Evolutionary conservation across 2,329 filamentous ascomycete species (phyloP), one percentile per base, ranked within the genome.

Genomic region (Cercospora sesami): DNA sequence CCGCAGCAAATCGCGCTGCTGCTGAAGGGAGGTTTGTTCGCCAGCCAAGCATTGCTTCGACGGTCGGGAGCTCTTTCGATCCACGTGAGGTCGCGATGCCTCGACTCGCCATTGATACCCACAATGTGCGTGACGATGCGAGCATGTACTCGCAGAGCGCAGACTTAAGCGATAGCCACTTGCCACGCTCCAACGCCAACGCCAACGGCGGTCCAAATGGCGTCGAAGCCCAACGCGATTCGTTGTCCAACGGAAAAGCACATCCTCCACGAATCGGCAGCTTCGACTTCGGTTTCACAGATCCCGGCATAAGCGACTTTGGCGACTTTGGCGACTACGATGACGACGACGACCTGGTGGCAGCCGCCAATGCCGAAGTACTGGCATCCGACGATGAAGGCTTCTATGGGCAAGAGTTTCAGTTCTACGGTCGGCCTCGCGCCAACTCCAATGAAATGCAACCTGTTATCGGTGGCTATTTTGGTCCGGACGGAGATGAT

Each of bases 401-500:
- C 0, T 96, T 95, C 82, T 99, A 99, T 76, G 95, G 95, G 0
- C 90, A 93, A 73, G 95, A 99, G 78, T 99, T 99, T 76, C 94
- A 93, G 0, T 99, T 99, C 79, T 99, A 97, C 78, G 93, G 94
- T 10, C 77, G 80, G 55, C 77, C 79, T 0, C 80, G 78, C 28
- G 73, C 76, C 58, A 84, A 83, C 31, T 73, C 75, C 21, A 82
- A 81, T 31, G 82, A 82, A 45, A 80, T 83, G 6, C 81, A 84
- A 45, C 82, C 91, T 64, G 91, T 90, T 73, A 91, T 93, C 73
- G 95, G 95, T 30, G 95, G 95, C 21, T 97, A 92, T 80, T 98
- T 98, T 76, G 93, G 92, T 1, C 88, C 91, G 0, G 88, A 90
- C 21, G 90, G 90, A 2, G 80, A 90, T 16, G 86, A 89, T 67